Percentiles rank a stretch among this genome's conserved stretches.
phyloP scores from a whole-genome alignment of 2,329 filamentous ascomycete species.

The Cyclaneusma minus region DNA sequence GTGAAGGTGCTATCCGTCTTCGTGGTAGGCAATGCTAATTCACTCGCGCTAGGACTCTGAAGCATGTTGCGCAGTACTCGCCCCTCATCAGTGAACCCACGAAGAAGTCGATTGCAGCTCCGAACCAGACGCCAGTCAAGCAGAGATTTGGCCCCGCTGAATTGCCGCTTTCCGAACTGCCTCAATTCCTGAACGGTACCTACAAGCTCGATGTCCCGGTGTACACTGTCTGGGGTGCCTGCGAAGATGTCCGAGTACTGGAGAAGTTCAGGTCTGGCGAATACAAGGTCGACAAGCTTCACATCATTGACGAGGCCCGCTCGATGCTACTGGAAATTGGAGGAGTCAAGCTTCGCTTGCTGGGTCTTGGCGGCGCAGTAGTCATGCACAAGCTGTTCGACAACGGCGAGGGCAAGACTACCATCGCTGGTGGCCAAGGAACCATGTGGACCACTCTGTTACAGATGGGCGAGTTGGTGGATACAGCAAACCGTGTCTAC shows the following conservation, averaged over 20 bases:
- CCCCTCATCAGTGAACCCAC: slow-evolving; percentile 71
- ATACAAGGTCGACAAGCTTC: slow-evolving; percentile 93
- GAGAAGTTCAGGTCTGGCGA: slow-evolving; percentile 96
- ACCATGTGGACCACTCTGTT: slow-evolving; percentile 99
- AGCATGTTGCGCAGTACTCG: slow-evolving; percentile 97
- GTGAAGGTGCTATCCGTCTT: too few species aligned
- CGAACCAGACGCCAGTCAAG: slow-evolving; percentile 63
- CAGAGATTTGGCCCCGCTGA: slow-evolving; percentile 67
- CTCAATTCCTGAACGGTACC: slow-evolving; percentile 74
- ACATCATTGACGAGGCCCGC: slow-evolving; percentile 96
- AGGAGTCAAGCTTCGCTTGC: slow-evolving; percentile 84
- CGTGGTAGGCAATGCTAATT: slow-evolving; percentile 3
- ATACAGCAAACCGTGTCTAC: slow-evolving; percentile 95
- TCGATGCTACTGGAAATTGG: slow-evolving; percentile 90
- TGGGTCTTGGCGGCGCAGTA: slow-evolving; percentile 87
- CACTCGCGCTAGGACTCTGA: slow-evolving; percentile 56
- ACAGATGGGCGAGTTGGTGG: slow-evolving; percentile 95
- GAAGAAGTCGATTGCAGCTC: slow-evolving; percentile 50
- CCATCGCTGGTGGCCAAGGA: slow-evolving; percentile 92
- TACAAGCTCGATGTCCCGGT: slow-evolving; percentile 90
- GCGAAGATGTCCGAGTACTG: slow-evolving; percentile 91
- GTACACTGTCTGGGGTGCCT: slow-evolving; percentile 98
- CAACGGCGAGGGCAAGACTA: slow-evolving; percentile 93
- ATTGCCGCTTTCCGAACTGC: slow-evolving; percentile 82
- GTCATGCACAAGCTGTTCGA: slow-evolving; percentile 99